Evolutionary conservation across 441 rosid species (phyloP).

Genomic region (Brassica balearica): DNA sequence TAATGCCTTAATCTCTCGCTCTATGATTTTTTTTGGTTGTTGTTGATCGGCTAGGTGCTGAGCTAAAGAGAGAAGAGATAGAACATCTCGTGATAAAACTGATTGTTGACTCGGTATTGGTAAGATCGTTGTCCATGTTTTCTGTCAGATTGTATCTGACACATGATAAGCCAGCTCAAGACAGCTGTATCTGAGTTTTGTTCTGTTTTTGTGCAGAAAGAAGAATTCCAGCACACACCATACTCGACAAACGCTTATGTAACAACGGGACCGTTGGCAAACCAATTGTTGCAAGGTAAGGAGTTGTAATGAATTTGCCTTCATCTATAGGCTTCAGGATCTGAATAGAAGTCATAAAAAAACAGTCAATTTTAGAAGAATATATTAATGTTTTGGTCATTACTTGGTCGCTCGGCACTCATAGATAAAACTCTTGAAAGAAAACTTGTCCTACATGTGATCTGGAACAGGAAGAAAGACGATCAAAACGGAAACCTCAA

Average conservation of each 20-base stretch:
- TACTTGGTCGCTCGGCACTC: not conserved
- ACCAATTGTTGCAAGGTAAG: conserved; percentile 80
- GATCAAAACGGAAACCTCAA: conserved; percentile 67
- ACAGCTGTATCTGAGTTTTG: not conserved
- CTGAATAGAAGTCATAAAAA: not conserved
- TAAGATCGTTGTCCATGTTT: conserved; percentile 45
- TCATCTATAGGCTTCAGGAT: conserved; percentile 1
- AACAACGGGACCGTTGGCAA: conserved; percentile 84
- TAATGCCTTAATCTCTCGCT: conserved; percentile 2
- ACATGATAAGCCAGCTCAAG: not conserved
- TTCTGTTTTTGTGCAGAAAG: conserved; percentile 57
- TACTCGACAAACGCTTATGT: conserved; percentile 95
- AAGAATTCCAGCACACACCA: conserved; percentile 96
- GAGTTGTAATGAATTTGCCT: not conserved
- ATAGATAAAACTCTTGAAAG: conserved; percentile 3
- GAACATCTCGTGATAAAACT: conserved; percentile 82
- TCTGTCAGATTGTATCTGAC: not conserved
- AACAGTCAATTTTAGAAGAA: no score
- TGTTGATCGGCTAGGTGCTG: conserved; percentile 54
- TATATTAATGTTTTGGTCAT: conserved; percentile 8
- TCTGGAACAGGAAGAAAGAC: conserved; percentile 65
- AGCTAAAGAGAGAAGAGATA: conserved; percentile 74
- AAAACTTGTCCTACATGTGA: not conserved
- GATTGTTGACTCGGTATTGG: conserved; percentile 76
- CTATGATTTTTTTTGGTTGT: not conserved